A percentile compares a stretch with the other conserved stretches of the same genome.
Evolutionary conservation across 2,329 filamentous ascomycete species (phyloP).

Genomic region (Penicillium sp.): DNA sequence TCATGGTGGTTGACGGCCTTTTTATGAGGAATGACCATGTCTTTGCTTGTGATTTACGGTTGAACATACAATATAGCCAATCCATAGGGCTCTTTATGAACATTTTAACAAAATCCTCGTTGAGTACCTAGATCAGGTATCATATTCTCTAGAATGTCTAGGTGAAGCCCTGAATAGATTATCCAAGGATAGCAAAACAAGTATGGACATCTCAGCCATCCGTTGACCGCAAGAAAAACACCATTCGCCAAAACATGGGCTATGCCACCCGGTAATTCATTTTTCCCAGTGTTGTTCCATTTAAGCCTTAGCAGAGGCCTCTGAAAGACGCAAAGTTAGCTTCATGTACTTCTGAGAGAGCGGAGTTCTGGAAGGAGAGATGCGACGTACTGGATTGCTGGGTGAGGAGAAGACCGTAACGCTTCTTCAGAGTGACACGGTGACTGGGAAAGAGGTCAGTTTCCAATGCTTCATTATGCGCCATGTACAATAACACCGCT

Average conservation of each 20-base stretch:
- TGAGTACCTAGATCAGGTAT: slow-evolving; percentile 14
- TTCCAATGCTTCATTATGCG: not conserved
- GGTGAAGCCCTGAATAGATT: slow-evolving; percentile 13
- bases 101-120: slow-evolving; percentile 5
- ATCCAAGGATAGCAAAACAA: slow-evolving; percentile 13
- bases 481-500: not conserved
- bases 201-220: slow-evolving; percentile 21
- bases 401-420: slow-evolving; percentile 78
- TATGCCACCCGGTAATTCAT: slow-evolving; percentile 22
- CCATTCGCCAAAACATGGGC: slow-evolving; percentile 32
- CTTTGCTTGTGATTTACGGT: slow-evolving; percentile 16
- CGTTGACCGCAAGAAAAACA: slow-evolving; percentile 29
- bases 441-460: slow-evolving; percentile 48
- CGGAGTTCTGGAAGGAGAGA: not conserved
- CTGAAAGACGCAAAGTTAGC: slow-evolving; percentile 14
- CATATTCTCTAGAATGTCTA: slow-evolving; percentile 8
- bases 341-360: not conserved
- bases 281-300: slow-evolving; percentile 14
- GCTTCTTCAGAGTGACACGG: slow-evolving; percentile 86
- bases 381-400: slow-evolving; percentile 53
- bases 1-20: slow-evolving; percentile 7
- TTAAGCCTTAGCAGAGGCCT: slow-evolving; percentile 30
- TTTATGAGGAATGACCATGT: slow-evolving; percentile 15
- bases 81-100: slow-evolving; percentile 11
- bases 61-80: slow-evolving; percentile 18